These are phyloP conservation scores for Bidens hawaiensis DNA, from an alignment of 140 eudicot genomes.

Conservation along the genomic window DNA sequence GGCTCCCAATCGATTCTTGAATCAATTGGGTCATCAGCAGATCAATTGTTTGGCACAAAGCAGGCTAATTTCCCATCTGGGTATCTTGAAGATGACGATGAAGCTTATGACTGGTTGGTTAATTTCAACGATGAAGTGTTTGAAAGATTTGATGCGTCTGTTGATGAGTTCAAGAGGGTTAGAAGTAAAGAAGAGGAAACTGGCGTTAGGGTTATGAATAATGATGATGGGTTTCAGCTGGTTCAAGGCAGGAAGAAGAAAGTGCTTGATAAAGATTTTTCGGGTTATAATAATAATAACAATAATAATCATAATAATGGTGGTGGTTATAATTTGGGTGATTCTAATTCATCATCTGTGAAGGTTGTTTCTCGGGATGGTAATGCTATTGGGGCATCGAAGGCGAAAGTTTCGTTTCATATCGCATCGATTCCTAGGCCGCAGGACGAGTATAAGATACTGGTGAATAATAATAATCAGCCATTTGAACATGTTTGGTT, in stretches of 20 bases:
- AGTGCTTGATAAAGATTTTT: neutral
- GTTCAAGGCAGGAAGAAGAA: slow-evolving; percentile 66
- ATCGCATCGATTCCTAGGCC: slow-evolving; percentile 62
- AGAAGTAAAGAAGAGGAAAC: slow-evolving; percentile 54
- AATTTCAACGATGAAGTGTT: slow-evolving; percentile 46
- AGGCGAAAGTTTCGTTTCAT: slow-evolving; percentile 82
- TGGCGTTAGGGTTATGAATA: slow-evolving; percentile 37
- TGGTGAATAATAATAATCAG: slow-evolving; percentile 68
- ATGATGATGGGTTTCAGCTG: slow-evolving; percentile 73
- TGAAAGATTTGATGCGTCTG: slow-evolving; percentile 62
- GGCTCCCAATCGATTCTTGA: slow-evolving; percentile 38
- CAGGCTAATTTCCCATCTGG: slow-evolving; percentile 33
- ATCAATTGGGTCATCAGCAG: slow-evolving; percentile 41
- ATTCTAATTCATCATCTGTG: slow-evolving; percentile 28
- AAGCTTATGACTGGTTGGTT: slow-evolving; percentile 57
- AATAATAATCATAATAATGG: too few species aligned
- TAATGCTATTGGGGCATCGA: slow-evolving; percentile 34
- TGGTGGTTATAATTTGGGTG: slow-evolving; percentile 4
- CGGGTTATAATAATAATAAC: too few species aligned
- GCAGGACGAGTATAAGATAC: slow-evolving; percentile 85
- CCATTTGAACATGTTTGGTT: slow-evolving; percentile 92
- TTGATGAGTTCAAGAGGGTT: slow-evolving; percentile 53
- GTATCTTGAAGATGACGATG: slow-evolving; percentile 39
- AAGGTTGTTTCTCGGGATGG: slow-evolving; percentile 45
- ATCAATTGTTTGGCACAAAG: slow-evolving; percentile 43